Evolutionary conservation across 2,329 filamentous ascomycete genomes (phyloP).

Genomic region (Xylaria sp.): DNA sequence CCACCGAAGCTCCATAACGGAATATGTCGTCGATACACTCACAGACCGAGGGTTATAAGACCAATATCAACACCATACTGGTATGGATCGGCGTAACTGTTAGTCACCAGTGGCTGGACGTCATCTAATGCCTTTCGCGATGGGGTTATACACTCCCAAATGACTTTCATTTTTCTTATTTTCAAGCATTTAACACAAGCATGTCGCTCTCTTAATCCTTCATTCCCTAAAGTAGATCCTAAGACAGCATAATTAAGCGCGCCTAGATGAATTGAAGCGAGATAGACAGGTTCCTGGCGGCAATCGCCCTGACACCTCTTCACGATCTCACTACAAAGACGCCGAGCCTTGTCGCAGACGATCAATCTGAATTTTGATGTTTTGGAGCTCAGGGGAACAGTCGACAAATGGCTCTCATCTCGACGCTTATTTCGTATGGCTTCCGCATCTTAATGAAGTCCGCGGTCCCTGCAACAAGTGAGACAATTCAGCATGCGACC

Average conservation of each 20-base stretch:
- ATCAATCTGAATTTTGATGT: not conserved
- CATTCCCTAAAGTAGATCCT: not conserved
- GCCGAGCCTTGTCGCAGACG: not conserved
- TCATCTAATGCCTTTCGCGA: not conserved
- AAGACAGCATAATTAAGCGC: not conserved
- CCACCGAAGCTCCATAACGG: constrained; percentile 13
- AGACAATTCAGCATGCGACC: not conserved
- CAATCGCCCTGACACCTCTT: too few relatives aligned
- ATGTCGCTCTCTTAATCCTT: not conserved
- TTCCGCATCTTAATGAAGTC: not conserved
- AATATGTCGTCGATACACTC: not conserved
- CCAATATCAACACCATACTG: constrained; percentile 6
- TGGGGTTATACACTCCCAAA: not conserved
- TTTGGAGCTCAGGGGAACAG: not conserved
- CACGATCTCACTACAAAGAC: not conserved
- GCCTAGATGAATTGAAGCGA: not conserved
- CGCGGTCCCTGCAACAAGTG: not conserved
- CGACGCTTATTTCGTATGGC: not conserved
- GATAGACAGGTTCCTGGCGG: not conserved
- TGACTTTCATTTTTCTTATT: not conserved
- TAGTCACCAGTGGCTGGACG: not conserved
- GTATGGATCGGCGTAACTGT: constrained; percentile 17
- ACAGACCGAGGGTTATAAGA: constrained; percentile 12
- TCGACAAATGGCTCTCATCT: not conserved
- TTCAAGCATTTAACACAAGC: not conserved